Percentiles rank a stretch among this genome's conserved stretches.
These are phyloP conservation scores for Fonsecaea monophora DNA, from an alignment of 2,329 filamentous ascomycete species.

Conservation along the genomic window DNA sequence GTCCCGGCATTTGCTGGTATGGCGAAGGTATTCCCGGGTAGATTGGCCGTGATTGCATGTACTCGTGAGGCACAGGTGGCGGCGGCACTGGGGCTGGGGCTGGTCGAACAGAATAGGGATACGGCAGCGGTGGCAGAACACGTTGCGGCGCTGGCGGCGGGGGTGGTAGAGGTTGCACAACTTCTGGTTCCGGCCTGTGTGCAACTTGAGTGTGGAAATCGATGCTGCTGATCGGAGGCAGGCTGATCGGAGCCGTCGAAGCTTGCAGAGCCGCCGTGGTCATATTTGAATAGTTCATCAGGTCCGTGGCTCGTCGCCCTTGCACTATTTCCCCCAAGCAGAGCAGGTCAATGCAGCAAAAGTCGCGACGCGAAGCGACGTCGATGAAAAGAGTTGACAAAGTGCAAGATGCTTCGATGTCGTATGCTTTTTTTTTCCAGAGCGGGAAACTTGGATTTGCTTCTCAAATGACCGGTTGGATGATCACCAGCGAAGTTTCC, in stretches of 20 bases:
- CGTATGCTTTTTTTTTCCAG: not conserved
- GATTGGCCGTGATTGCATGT: constrained; percentile 36
- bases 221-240: constrained; percentile 41
- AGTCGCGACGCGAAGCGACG: constrained; percentile 4
- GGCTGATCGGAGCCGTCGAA: constrained; percentile 38
- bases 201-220: constrained; percentile 37
- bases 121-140: constrained; percentile 40
- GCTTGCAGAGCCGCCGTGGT: constrained; percentile 36
- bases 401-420: constrained; percentile 1
- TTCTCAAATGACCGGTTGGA: constrained; percentile 13
- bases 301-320: constrained; percentile 25
- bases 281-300: constrained; percentile 39
- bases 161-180: constrained; percentile 39
- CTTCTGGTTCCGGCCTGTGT: constrained; percentile 37
- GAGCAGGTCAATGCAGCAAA: constrained; percentile 13
- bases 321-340: constrained; percentile 29
- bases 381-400: constrained; percentile 6
- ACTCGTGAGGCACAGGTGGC: constrained; percentile 32
- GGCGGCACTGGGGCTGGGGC: constrained; percentile 37
- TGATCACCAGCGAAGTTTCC: constrained; percentile 16
- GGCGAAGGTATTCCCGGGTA: constrained; percentile 36
- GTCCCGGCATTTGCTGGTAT: constrained; percentile 34
- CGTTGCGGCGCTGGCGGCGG: constrained; percentile 38
- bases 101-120: constrained; percentile 36
- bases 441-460: not conserved